Base-by-base conservation (phyloP, 1,139 yeast species). In the Protomyces arabidopsidicola region DNA sequence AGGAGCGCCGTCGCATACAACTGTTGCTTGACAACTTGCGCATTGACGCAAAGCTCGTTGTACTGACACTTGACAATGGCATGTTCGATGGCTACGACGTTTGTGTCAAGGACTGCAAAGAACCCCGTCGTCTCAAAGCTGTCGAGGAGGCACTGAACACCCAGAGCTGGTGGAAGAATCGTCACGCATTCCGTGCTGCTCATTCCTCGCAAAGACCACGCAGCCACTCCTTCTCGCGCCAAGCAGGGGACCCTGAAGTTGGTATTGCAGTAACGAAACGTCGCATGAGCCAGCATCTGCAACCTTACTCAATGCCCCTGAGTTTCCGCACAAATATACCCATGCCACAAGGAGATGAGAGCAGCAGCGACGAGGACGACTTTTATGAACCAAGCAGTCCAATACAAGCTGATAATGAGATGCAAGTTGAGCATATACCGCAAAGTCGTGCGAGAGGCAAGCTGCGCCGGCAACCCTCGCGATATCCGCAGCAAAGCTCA, bases 21-120 rank as follows among this genome's bases (percentile, higher is more conserved):
- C 82, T 83, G 45, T 75, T 93, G 51, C 76, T 93, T 54, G 85
- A 83, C n/a, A 86, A 85, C 31, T 78, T 93, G 64, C 81, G 98
- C 70, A 91, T 93, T 65, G 87, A 85, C 50, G 96, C 97, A 0
- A 84, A 84, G 66, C 79, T 90, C 18, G 75, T 87, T 53, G 90
- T 90, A 1, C 78, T 87, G 3, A 85, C 95, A 67, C 78, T 93
- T 53, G 82, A 80, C 66, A 78, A 79, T 55, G 88, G 86, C 2
- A 75, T 79, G 1, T 84, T 88, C 66, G 77, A 81, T 48, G 80
- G 85, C 0, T 93, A 93, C 72, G 86, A 90, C 67, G 85, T 87
- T 54, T 82, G 93, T 69, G 84, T 90, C 3, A 85, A 85, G 68
- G 97, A 97, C 80, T 75, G 58, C 69, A 71, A 27, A 76, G 85